A percentile compares a stretch with the other conserved stretches of the same genome.
Conservation (phyloP, 495 filamentous ascomycete species). For the Extremus antarcticus region DNA sequence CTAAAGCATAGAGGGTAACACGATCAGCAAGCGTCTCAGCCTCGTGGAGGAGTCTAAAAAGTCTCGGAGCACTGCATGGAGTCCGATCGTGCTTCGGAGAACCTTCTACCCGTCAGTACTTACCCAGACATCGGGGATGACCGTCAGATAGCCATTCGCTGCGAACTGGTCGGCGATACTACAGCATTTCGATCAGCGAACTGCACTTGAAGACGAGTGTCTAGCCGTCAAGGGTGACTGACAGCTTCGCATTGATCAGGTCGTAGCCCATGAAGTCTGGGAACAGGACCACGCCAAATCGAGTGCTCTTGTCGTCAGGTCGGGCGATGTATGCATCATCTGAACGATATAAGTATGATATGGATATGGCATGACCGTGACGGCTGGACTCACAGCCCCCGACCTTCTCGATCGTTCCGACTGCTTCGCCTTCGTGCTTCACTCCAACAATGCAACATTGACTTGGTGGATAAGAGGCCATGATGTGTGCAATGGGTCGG, state of each 20-base stretch:
- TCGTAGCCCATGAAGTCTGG: constrained; percentile 42
- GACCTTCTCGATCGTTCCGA: constrained; percentile 33
- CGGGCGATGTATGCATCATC: constrained; percentile 37
- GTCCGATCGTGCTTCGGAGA: too few species aligned
- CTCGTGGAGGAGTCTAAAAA: too few species aligned
- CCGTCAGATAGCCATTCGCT: constrained; percentile 64
- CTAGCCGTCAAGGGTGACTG: too few species aligned
- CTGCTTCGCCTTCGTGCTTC: constrained; percentile 34
- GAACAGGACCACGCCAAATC: constrained; percentile 34
- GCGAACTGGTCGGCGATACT: constrained; percentile 72
- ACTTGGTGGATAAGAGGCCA: constrained; percentile 36
- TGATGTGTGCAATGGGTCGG: too few species aligned
- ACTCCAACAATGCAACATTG: constrained; percentile 37
- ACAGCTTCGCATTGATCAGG: constrained; percentile 66
- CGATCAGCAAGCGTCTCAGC: too few species aligned
- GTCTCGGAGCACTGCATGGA: too few species aligned
- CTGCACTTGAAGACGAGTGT: not conserved
- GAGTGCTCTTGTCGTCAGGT: constrained; percentile 30
- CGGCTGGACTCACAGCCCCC: constrained; percentile 24
- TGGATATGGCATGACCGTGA: not conserved
- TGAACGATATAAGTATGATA: constrained; percentile 7
- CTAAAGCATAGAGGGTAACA: too few species aligned
- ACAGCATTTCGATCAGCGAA: constrained; percentile 4
- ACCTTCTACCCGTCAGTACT: too few species aligned
- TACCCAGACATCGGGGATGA: constrained; percentile 68